phyloP scores from a whole-genome alignment of 345 rosid species.

The Brassica incana region DNA sequence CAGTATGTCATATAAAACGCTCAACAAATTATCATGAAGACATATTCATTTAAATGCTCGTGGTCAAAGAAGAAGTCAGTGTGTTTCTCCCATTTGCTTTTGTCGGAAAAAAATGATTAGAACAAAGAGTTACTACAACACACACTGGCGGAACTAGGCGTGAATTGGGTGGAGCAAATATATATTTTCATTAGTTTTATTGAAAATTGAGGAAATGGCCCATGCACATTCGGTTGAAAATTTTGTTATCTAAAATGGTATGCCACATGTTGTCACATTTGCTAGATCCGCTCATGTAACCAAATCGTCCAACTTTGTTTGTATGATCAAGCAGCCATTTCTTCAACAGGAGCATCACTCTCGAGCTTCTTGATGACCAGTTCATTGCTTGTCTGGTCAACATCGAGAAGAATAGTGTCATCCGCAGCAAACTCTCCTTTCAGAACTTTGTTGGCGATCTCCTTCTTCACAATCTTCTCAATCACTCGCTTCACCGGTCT shows the following conservation, averaged over 20 bases:
- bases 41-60: not conserved
- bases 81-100: no score
- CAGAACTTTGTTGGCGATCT: conserved; percentile 71
- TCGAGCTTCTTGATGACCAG: conserved; percentile 61
- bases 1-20: not conserved
- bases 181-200: not conserved
- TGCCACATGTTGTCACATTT: not conserved
- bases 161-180: not conserved
- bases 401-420: conserved; percentile 54
- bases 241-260: not conserved
- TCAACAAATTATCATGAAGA: not conserved
- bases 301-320: not conserved
- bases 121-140: not conserved
- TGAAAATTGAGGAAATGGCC: not conserved
- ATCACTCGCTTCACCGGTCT: conserved; percentile 89
- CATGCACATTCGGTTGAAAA: not conserved
- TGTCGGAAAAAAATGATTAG: conserved; percentile 3
- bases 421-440: conserved; percentile 80
- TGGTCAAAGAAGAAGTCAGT: not conserved
- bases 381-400: conserved; percentile 43
- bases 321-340: conserved; percentile 44
- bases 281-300: not conserved
- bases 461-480: conserved; percentile 87
- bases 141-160: no score
- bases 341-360: conserved; percentile 38